Evolutionary conservation across 176 grass and related monocot species (phyloP).

Genomic region (Canna indica): DNA sequence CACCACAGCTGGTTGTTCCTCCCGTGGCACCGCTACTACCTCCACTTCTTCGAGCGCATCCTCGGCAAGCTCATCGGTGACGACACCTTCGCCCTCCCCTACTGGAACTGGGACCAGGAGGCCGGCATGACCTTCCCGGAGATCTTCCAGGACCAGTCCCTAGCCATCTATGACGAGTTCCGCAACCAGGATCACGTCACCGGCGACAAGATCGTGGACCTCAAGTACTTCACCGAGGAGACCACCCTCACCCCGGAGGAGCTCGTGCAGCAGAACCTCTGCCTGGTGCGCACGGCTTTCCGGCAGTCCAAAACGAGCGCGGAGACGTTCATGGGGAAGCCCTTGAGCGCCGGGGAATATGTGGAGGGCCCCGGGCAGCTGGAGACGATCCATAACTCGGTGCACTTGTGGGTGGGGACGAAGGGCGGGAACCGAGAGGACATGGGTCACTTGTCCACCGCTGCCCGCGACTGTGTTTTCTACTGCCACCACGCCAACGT

Average conservation of each 20-base stretch:
- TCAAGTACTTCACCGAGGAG: conserved; percentile 2
- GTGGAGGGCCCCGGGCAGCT: too few relatives aligned
- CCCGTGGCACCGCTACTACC: conserved; percentile 15
- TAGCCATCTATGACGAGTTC: neutral
- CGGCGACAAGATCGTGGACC: conserved; percentile 12
- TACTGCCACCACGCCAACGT: conserved; percentile 18
- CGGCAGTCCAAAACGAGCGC: too few relatives aligned
- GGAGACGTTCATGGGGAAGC: too few relatives aligned
- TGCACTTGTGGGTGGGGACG: conserved; percentile 5
- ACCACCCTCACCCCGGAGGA: neutral
- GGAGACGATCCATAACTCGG: too few relatives aligned
- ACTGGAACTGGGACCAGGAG: too few relatives aligned
- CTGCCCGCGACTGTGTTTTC: conserved; percentile 5
- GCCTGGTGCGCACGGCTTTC: too few relatives aligned
- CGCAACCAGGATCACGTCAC: conserved; percentile 9
- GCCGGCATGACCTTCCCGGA: neutral
- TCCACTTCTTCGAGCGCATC: conserved; percentile 17
- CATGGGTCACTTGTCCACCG: conserved; percentile 18
- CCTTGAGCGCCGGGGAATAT: too few relatives aligned
- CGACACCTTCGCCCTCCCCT: too few relatives aligned
- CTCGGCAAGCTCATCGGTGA: conserved; percentile 15
- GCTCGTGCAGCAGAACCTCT: too few relatives aligned
- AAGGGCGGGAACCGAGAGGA: neutral
- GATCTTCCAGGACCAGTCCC: neutral
- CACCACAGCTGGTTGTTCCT: conserved; percentile 5